Percentiles rank a stretch among this genome's conserved stretches.
These are phyloP conservation scores for Tetrapisispora phaffii DNA, from an alignment of 805 yeast genomes.

Conservation along the genomic window DNA sequence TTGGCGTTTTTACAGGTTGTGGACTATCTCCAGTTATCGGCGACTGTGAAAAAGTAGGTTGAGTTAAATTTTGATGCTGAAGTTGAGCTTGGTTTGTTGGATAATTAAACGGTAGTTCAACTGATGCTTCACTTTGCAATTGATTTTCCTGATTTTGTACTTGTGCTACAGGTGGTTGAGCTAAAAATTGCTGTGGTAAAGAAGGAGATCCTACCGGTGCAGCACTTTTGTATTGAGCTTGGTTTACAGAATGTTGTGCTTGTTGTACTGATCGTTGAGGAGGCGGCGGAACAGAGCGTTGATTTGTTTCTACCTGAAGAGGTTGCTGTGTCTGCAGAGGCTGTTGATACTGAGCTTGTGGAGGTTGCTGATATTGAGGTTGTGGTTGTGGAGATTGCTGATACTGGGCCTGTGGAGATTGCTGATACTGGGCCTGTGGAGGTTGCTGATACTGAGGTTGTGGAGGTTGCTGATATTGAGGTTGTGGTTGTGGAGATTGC, in stretches of 20 bases:
- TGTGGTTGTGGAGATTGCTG: not conserved
- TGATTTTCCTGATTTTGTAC: not conserved
- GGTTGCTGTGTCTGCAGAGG: not conserved
- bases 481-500: not conserved
- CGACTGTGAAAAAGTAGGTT: conserved; percentile 4
- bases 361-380: conserved; percentile 2
- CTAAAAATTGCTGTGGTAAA: not conserved
- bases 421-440: conserved; percentile 4
- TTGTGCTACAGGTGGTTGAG: not conserved
- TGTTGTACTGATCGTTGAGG: not conserved
- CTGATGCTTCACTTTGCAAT: not conserved
- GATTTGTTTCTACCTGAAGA: no score
- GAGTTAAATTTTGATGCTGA: conserved; percentile 5
- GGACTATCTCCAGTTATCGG: no score
- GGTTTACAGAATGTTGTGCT: conserved; percentile 3
- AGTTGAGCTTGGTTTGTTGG: not conserved
- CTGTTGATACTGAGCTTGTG: not conserved
- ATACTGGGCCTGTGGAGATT: not conserved
- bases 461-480: conserved; percentile 5
- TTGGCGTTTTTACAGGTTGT: no score
- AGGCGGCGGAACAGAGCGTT: not conserved
- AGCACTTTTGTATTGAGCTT: conserved; percentile 2
- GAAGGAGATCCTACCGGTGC: no score
- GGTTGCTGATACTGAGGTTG: conserved; percentile 4
- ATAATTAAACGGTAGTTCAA: conserved; percentile 4